These are phyloP conservation scores for Candida sanyiensis DNA, from an alignment of 805 yeast genomes.

Conservation along the genomic window DNA sequence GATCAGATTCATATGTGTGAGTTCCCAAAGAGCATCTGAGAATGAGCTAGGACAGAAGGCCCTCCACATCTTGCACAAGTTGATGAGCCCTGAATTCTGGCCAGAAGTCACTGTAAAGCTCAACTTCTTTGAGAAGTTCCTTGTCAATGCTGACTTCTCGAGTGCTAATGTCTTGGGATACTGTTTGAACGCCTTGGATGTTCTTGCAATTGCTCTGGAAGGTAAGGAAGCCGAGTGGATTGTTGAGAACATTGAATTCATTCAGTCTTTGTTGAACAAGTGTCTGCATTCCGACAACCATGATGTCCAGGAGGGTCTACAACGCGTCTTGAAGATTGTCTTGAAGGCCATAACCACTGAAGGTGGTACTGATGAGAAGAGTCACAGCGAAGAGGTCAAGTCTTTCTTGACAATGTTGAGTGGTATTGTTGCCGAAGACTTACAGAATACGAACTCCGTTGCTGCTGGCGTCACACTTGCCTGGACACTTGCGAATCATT, in stretches of 20 bases:
- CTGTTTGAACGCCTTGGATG: constrained; percentile 88
- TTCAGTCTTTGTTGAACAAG: constrained; percentile 72
- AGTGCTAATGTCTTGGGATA: constrained; percentile 67
- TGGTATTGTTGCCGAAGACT: constrained; percentile 72
- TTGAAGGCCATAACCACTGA: constrained; percentile 57
- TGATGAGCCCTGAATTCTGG: constrained; percentile 75
- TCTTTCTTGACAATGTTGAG: constrained; percentile 56
- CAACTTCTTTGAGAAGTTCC: constrained; percentile 80
- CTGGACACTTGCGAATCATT: constrained; percentile 73
- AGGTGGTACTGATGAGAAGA: constrained; percentile 40
- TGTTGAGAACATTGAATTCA: constrained; percentile 55
- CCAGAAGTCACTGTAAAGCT: constrained; percentile 83
- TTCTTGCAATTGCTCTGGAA: constrained; percentile 73
- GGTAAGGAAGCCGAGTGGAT: constrained; percentile 80
- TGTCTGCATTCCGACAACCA: constrained; percentile 78
- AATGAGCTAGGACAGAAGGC: constrained; percentile 79
- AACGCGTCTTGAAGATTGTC: constrained; percentile 65
- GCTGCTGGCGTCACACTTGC: constrained; percentile 83
- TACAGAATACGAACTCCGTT: constrained; percentile 63
- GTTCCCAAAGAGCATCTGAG: constrained; percentile 80
- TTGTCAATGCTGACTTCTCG: constrained; percentile 70
- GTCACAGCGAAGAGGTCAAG: constrained; percentile 56
- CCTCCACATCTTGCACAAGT: constrained; percentile 64
- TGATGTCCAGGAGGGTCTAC: constrained; percentile 80
- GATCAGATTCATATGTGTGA: constrained; percentile 81